Conservation (phyloP, 1,284 basidiomycete species). For the Moniliella sp. region DNA sequence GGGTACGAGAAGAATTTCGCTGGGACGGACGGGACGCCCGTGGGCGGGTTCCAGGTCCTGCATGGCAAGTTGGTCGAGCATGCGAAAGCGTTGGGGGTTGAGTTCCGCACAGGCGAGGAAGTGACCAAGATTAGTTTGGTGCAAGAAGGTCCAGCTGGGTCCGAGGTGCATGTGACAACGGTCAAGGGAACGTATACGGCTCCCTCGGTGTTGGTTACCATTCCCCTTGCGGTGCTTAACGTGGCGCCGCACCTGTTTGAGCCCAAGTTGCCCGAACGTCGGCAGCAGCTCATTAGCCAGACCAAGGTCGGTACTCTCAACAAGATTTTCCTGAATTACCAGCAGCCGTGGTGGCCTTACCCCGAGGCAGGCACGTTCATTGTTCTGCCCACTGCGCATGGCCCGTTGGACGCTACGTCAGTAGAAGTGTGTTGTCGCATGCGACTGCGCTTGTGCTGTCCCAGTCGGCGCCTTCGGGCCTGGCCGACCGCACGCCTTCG, state of each 20-base stretch:
- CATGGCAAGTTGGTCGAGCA: constrained; percentile 34
- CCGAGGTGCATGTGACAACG: constrained; percentile 7
- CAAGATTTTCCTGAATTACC: constrained; percentile 35
- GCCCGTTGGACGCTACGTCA: too few relatives aligned
- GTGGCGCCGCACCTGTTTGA: constrained; percentile 18
- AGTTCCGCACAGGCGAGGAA: constrained; percentile 26
- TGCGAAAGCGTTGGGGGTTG: constrained; percentile 29
- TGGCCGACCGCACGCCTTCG: constrained; percentile 28
- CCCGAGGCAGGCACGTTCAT: constrained; percentile 34
- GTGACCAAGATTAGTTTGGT: constrained; percentile 16
- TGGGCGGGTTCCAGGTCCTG: constrained; percentile 36
- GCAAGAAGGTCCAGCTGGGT: constrained; percentile 2
- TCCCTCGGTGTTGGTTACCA: constrained; percentile 23
- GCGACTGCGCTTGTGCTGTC: too few relatives aligned
- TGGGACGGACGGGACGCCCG: constrained; percentile 38
- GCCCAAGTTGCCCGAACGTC: constrained; percentile 25
- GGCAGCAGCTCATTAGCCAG: constrained; percentile 23
- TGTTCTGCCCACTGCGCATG: constrained; percentile 33
- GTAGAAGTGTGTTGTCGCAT: too few relatives aligned
- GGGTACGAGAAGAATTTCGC: constrained; percentile 35
- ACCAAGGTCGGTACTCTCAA: constrained; percentile 24
- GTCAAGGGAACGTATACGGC: constrained; percentile 13
- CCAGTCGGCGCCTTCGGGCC: constrained; percentile 12
- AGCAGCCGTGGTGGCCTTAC: constrained; percentile 37
- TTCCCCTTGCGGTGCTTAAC: constrained; percentile 35